phyloP scores from a whole-genome alignment of 169 alveolate genomes.

The Plasmodium vivax region DNA sequence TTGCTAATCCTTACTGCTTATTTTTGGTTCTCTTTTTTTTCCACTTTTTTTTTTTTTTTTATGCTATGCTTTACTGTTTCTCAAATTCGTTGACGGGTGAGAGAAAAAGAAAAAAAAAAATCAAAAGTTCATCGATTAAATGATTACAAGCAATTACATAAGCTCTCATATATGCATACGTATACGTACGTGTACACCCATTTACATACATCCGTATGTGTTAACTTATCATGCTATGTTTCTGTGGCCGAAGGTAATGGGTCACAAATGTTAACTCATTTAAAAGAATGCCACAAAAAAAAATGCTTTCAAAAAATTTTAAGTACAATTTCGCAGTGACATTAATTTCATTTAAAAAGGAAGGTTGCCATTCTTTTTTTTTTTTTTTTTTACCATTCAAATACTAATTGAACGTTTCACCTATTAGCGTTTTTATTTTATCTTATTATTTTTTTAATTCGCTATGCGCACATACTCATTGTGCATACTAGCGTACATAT shows the following conservation, averaged over 20 bases:
- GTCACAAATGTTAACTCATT: neutral
- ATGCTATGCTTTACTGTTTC: neutral
- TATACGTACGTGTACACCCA: neutral
- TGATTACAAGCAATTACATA: neutral
- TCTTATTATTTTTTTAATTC: neutral
- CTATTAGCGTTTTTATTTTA: neutral
- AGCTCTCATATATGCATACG: neutral
- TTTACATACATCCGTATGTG: neutral
- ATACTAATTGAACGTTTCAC: neutral
- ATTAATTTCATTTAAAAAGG: neutral
- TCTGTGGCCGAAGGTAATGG: neutral
- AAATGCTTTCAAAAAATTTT: neutral
- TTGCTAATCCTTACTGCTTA: neutral
- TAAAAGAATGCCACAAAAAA: neutral
- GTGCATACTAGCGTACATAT: neutral
- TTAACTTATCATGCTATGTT: neutral
- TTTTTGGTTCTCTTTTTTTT: neutral
- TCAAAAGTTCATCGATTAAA: neutral
- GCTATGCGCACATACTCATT: neutral
- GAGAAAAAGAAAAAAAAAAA: neutral
- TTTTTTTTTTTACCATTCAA: neutral
- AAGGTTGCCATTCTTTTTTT: neutral
- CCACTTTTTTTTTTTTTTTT: neutral
- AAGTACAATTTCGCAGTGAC: neutral
- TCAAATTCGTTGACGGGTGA: neutral